Base-by-base conservation (phyloP, 148 eudicot species). In the Tetragonia tetragonoides region DNA sequence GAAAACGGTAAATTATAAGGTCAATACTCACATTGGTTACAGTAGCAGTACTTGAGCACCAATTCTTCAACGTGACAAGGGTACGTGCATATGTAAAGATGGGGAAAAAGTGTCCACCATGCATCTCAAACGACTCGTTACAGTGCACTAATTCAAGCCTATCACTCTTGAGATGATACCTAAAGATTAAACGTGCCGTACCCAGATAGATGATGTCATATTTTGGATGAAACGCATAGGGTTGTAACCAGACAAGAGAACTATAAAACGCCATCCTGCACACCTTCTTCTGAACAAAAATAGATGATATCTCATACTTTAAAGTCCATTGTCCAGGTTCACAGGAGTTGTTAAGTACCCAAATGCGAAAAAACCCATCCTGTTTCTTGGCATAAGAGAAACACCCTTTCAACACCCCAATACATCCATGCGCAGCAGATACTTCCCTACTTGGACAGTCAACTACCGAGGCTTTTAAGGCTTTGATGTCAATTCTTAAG, bases 181-280 rank as follows among this genome's bases (percentile, higher is more conserved):
- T 42, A 15, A 42, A 16, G n/a, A 69, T 46, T 21, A 24, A 20
- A 69, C 73, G 57, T 1, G 73, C 73, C 20, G 57, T 17, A 23
- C 73, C 73, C 57, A 69, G 2, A 69, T 41, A 69, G 20, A 69
- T 4, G 73, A 69, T 69, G 34, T 69, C 10, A 10, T 51, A 69
- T 69, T 44, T 42, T 54, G 73, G 57, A 69, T 69, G 57, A n/a
- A 69, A 46, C 9, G 56, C 73, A 69, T 20, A 69, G 41, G 73
- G 54, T 10, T 69, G 73, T 10, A 69, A 7, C 73, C 73, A 69
- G 23, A 69, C 11, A 41, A 3, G 0, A 0, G n/a, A 20, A 23
- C 39, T 14, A 17, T 2, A 28, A 28, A 28, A 28, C 34, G 34
- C 34, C 34, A 28, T 28, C 34, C 2, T 18, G n/a, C 51, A 10